These are phyloP conservation scores for Colletotrichum sp. DNA, from an alignment of 2,329 filamentous ascomycete genomes.

Conservation along the genomic window DNA sequence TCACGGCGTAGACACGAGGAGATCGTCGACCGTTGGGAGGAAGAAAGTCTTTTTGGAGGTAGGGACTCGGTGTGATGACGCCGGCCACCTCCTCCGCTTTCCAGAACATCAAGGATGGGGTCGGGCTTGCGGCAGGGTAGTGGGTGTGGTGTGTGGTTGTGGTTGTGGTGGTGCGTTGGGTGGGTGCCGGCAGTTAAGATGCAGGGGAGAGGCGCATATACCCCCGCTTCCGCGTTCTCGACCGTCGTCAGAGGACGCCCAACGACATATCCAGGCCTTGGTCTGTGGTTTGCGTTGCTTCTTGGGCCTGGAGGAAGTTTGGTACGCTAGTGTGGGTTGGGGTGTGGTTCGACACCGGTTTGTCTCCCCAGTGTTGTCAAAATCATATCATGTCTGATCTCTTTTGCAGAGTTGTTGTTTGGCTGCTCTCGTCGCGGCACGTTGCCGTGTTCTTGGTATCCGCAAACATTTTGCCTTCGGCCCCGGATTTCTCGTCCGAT, in stretches of 20 bases:
- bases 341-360: background rate
- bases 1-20: background rate
- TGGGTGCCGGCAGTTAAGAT: slow-evolving; percentile 18
- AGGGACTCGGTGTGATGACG: background rate
- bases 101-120: background rate
- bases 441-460: background rate
- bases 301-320: background rate
- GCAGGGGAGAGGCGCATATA: slow-evolving; percentile 19
- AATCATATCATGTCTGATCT: background rate
- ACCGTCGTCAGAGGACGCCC: background rate
- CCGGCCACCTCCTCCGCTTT: background rate
- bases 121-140: background rate
- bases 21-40: background rate
- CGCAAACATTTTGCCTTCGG: background rate
- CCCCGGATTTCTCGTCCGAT: background rate
- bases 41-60: background rate
- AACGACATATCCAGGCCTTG: background rate
- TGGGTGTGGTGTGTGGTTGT: background rate
- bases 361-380: background rate
- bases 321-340: background rate
- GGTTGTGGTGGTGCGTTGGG: background rate
- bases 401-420: background rate
- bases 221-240: background rate
- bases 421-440: background rate
- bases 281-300: background rate